Evolutionary conservation across 768 basidiomycete genomes (phyloP), one percentile per base, ranked within the genome.

Genomic region (Hypsizygus marmoreus): DNA sequence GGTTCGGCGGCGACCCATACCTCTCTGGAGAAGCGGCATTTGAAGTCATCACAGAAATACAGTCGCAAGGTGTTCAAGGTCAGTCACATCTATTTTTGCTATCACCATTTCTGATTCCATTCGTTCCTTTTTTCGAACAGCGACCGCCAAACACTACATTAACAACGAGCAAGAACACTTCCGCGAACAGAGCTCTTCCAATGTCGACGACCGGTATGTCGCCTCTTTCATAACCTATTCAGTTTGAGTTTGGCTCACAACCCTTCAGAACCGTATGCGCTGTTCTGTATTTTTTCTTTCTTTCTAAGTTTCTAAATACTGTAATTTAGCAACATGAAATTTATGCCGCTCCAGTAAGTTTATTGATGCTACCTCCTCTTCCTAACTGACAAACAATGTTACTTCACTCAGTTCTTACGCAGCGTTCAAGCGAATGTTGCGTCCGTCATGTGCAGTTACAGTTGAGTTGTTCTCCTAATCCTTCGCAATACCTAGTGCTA

Each of bases 361-460:
- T 19, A 22, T 24, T 35, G 8, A 24, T 33, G 17, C 32, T 7
- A n/a, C 6, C 13, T 23, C 9, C 6, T 38, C 3, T 8, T 37
- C 29, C 25, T 23, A n/a, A 23, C 22, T 19, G 4, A 40, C 24
- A 42, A n/a, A n/a, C n/a, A n/a, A n/a, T n/a, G n/a, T n/a, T n/a
- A 23, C 31, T 12, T 11, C 24, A 19, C 25, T 12, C 39, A 73
- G 67, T 80, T 80, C 57, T 55, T 84, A 55, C 77, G 79, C 32
- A 74, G 79, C 14, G 79, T 86, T 3, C 76, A 79, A 61, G 84
- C 84, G 9, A 79, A 80, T 44, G 84, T 84, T 9, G 79, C 84
- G 1, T 61, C 81, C 4, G 73, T 86, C 43, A 84, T 84, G 82
- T 84, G 82, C 61, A 80, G 79, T 48, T 82, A 82, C 54, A 82